Percentiles rank a stretch among this genome's conserved stretches.
Conservation (phyloP, 306 rosid species). For the Aeschynomene evenia region DNA sequence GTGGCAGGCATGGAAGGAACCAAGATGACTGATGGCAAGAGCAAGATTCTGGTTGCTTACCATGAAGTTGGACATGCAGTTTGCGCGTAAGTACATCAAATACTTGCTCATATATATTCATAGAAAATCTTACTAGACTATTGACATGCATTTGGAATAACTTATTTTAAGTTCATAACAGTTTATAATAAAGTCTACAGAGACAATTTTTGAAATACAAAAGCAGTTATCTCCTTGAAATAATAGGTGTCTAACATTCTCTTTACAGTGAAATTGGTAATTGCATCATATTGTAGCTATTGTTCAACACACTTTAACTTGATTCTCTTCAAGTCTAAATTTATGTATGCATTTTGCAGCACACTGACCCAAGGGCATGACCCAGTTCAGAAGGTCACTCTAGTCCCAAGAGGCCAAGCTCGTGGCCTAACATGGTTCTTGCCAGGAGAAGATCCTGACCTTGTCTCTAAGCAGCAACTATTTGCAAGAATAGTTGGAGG, state of each 20-base stretch:
- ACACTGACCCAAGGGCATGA: slow-evolving; percentile 70
- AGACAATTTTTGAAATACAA: no score
- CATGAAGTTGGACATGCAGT: slow-evolving; percentile 86
- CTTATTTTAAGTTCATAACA: background rate
- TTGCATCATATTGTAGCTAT: background rate
- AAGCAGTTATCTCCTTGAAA: no score
- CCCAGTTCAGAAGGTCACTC: slow-evolving; percentile 72
- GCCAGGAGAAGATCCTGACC: slow-evolving; percentile 68
- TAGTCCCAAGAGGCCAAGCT: slow-evolving; percentile 75
- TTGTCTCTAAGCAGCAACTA: slow-evolving; percentile 61
- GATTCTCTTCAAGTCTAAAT: background rate
- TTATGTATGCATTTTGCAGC: slow-evolving; percentile 34
- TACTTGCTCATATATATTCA: background rate
- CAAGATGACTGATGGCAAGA: slow-evolving; percentile 77
- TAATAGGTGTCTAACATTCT: no score
- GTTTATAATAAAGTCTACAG: background rate
- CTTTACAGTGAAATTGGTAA: background rate
- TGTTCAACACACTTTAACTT: background rate
- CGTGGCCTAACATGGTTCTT: slow-evolving; percentile 73
- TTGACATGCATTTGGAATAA: background rate
- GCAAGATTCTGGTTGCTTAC: slow-evolving; percentile 68
- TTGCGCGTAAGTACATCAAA: slow-evolving; percentile 66
- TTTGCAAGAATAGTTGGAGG: slow-evolving; percentile 81
- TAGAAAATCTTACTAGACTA: background rate
- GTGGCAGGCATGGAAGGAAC: slow-evolving; percentile 91